Base-by-base conservation (phyloP, 176 grass and related monocot species). In the Calamus simplicifolius region DNA sequence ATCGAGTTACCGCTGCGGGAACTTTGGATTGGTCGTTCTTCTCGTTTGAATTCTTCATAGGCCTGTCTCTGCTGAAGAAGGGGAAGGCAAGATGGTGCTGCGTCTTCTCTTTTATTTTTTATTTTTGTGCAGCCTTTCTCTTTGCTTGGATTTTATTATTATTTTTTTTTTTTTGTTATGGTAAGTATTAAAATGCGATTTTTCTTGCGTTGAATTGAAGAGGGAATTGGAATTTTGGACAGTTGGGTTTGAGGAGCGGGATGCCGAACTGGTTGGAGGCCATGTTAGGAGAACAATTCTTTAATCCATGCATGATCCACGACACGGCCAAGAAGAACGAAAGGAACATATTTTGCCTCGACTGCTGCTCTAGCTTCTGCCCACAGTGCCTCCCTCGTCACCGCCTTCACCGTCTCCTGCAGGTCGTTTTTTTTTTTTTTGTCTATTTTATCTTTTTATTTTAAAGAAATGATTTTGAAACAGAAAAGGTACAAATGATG, bases 331-430 rank as follows among this genome's bases (percentile, higher is more conserved):
- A 70, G 68, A 70, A 70, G 68, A 70, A 70, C 38, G 68, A 70
- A 55, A 70, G 59, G 68, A 70, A 70, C 68, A 58, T 70, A 19
- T 70, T 70, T 27, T 70, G 68, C 29, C 56, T 70, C 38, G 68
- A 70, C 25, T 70, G 68, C 55, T 58, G 68, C 56, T 50, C 56
- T 7, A 58, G 68, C 21, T 59, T 70, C 43, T 70, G 68, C 35
- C 55, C 68, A 12, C 68, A 70, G 19, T 70, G 68, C 56, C 55
- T 70, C 48, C 55, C 55, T 29, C 38, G 16, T 50, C 68, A 70
- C 16, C 68, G 68, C 21, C 68, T 38, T 28, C 68, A 70, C 27
- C 68, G 68, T 23, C 56, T 59, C 43, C 25, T 50, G 21, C 64
- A 67, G 64, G 64, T 55, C n/a, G 64, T 55, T 12, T 54, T 31